Percentiles rank a stretch among this genome's conserved stretches.
Conservation (phyloP, 23 red algal genomes). For the Gracilaria gracilis region DNA sequence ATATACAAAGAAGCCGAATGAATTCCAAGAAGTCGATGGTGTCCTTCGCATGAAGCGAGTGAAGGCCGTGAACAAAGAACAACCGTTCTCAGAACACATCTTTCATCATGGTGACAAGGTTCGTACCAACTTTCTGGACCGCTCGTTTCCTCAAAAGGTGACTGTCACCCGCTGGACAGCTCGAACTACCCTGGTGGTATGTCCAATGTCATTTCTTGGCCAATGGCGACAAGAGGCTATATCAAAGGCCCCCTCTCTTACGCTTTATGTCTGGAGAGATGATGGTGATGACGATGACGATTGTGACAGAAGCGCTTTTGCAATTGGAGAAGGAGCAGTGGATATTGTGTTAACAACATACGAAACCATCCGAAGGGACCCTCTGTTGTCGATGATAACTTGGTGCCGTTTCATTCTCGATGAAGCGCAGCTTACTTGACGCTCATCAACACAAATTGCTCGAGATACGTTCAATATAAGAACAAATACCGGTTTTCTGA, state of each 20-base stretch:
- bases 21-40: constrained; percentile 15
- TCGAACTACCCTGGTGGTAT: constrained; percentile 50
- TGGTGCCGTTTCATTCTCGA: constrained; percentile 65
- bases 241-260: constrained; percentile 39
- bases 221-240: constrained; percentile 63
- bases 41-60: constrained; percentile 29
- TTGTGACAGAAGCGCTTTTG: constrained; percentile 13
- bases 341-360: constrained; percentile 66
- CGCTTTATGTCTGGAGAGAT: constrained; percentile 44
- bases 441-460: constrained; percentile 55
- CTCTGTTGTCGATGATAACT: constrained; percentile 45
- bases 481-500: constrained; percentile 54
- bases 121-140: constrained; percentile 12
- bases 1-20: constrained; percentile 48
- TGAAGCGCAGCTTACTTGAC: constrained; percentile 68
- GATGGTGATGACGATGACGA: neutral
- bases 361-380: constrained; percentile 33
- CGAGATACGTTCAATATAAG: constrained; percentile 60
- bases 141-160: constrained; percentile 31
- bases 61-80: constrained; percentile 33
- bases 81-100: neutral
- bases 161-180: constrained; percentile 48
- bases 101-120: constrained; percentile 55
- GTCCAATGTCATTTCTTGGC: constrained; percentile 43
- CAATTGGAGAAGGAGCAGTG: constrained; percentile 44